Evolutionary conservation across 116 monocot genomes (phyloP).

Genomic region (Trichopus zeylanicus): DNA sequence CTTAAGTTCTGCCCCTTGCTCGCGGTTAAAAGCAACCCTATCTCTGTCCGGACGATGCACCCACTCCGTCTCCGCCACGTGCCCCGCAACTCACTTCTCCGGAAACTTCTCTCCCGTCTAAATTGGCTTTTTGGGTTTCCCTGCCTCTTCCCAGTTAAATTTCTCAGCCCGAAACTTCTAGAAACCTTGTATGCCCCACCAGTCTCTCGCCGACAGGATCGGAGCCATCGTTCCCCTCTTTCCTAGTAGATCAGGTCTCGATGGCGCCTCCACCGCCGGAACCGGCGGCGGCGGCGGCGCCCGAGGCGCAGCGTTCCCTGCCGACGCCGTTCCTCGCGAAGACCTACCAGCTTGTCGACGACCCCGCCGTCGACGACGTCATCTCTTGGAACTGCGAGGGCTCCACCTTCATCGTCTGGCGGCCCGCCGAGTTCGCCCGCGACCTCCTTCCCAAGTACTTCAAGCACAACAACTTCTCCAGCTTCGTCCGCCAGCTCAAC

Average conservation of each 20-base stretch:
- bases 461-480: constrained; percentile 94
- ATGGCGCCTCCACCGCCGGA: background rate
- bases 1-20: too few relatives aligned
- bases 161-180: too few relatives aligned
- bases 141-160: too few relatives aligned
- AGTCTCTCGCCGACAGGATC: background rate
- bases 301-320: constrained; percentile 7
- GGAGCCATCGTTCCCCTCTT: background rate
- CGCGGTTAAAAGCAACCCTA: too few relatives aligned
- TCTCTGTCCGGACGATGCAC: too few relatives aligned
- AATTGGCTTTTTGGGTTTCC: too few relatives aligned
- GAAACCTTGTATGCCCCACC: background rate
- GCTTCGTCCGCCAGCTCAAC: constrained; percentile 88
- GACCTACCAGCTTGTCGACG: constrained; percentile 38
- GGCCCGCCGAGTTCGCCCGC: constrained; percentile 45
- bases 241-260: background rate
- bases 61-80: too few relatives aligned
- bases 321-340: constrained; percentile 44
- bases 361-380: constrained; percentile 28
- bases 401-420: constrained; percentile 9
- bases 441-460: constrained; percentile 35
- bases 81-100: too few relatives aligned
- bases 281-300: background rate
- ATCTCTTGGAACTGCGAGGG: constrained; percentile 30
- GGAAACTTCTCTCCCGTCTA: too few relatives aligned